Evolutionary conservation across 139 green algal species (phyloP).

Genomic region (Ettlia oleoabundans): DNA sequence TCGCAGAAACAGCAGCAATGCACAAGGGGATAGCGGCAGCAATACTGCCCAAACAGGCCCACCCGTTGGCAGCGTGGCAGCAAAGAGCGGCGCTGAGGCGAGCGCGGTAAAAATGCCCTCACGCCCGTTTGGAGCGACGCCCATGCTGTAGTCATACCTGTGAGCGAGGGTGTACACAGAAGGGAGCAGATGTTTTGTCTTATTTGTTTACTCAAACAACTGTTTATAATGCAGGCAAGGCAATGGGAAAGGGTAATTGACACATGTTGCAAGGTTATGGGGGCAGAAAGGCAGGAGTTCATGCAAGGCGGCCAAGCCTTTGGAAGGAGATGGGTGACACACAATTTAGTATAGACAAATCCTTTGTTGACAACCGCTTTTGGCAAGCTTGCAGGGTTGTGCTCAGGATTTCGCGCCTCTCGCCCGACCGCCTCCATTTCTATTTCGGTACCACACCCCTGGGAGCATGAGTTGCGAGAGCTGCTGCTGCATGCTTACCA

Average conservation of each 20-base stretch:
- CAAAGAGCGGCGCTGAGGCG: constrained; percentile 59
- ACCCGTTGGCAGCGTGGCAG: constrained; percentile 63
- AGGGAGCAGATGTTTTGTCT: background rate
- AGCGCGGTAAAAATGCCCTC: constrained; percentile 63
- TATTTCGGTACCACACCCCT: no score
- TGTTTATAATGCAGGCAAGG: background rate
- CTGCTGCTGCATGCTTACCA: no score
- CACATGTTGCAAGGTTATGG: no score
- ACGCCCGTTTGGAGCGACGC: constrained; percentile 53
- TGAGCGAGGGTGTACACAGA: background rate
- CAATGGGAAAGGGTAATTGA: no score
- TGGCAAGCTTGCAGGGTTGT: no score
- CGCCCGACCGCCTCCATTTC: no score
- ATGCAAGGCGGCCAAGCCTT: no score
- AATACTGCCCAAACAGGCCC: background rate
- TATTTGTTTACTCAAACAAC: background rate
- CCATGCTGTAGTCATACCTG: constrained; percentile 66
- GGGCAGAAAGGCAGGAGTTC: background rate
- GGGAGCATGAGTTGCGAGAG: no score
- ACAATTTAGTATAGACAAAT: no score
- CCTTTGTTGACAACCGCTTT: no score
- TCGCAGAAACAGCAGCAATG: background rate
- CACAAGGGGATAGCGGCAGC: background rate
- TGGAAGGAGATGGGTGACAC: no score
- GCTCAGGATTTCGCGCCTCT: no score